Evolutionary conservation across 2,329 filamentous ascomycete species (phyloP).

Genomic region (Hortaea werneckii): DNA sequence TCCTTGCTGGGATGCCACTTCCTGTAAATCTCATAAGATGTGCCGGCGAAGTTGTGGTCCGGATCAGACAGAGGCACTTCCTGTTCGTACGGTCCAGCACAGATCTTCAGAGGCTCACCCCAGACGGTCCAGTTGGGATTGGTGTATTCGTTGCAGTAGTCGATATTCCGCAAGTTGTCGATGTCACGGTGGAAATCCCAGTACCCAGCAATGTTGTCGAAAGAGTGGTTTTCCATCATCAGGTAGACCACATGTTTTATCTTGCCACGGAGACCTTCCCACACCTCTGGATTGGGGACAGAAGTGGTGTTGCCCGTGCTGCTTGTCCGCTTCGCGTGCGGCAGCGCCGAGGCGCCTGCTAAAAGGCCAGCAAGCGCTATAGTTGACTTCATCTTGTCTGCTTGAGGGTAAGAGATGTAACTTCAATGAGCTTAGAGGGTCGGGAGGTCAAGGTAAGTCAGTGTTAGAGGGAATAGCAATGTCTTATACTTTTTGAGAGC

Average conservation of each 20-base stretch:
- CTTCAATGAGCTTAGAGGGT: no score
- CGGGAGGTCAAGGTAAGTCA: not conserved
- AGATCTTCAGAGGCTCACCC: constrained; percentile 27
- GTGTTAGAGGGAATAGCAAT: not conserved
- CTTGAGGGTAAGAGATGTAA: not conserved
- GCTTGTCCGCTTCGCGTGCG: not conserved
- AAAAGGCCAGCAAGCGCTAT: constrained; percentile 1
- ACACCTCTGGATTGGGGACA: constrained; percentile 4
- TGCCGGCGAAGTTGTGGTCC: constrained; percentile 21
- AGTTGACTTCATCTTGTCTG: constrained; percentile 3
- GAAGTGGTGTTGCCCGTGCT: constrained; percentile 7
- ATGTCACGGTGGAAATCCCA: constrained; percentile 29
- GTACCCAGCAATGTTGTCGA: constrained; percentile 32
- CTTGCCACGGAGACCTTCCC: constrained; percentile 8
- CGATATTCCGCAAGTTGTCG: constrained; percentile 22
- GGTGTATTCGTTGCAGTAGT: constrained; percentile 30
- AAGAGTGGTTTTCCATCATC: constrained; percentile 31
- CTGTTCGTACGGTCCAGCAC: constrained; percentile 26
- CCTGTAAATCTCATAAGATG: constrained; percentile 25
- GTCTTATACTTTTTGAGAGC: no score
- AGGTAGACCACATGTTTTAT: constrained; percentile 27
- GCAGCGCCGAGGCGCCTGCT: constrained; percentile 4
- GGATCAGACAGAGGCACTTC: constrained; percentile 27
- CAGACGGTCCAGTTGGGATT: constrained; percentile 30
- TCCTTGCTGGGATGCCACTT: constrained; percentile 28